Base-by-base conservation (phyloP, 2,329 filamentous ascomycete species). In the Sclerotinia glacialis region DNA sequence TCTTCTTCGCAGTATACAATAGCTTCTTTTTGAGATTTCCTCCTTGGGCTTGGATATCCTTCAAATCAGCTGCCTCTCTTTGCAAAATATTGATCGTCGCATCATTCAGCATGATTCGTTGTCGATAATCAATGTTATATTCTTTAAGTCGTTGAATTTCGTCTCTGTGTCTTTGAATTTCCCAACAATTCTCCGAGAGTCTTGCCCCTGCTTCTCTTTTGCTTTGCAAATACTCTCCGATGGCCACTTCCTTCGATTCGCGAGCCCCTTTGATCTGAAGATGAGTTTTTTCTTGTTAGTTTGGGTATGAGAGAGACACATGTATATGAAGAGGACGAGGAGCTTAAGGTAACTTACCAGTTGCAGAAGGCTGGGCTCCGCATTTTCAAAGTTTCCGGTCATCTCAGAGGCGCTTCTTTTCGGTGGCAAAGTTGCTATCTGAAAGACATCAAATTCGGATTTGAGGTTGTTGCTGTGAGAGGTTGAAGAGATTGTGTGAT, bases 401-500 rank as follows among this genome's bases (percentile, higher is more conserved):
- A 56, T 56, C n/a, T 56, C 34, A 14, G 11, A 42, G 6, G n/a
- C 34, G 12, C n/a, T 56, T 56, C 54, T 56, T 56, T 28, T 42
- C 2, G 37, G 37, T 56, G 37, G 34, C 37, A 56, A 18, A 18
- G 2, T 42, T 56, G 5, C 2, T 11, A 18, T 18, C 6, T 42
- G 6, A 14, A 23, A 3, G 14, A 42, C 21, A 31, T 9, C 6
- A 14, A 11, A 12, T 26, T 40, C 23, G 3, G 3, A 9, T 42
- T 40, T 37, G 54, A 56, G 6, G 37, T 28, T 28, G 54, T 16
- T 26, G 14, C 18, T 40, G n/a, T 8, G 14, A 5, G 26, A 34
- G 18, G 23, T 7, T 28, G 23, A 37, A 3, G 11, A n/a, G 9
- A 9, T 55, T 8, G 28, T 14, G 21, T 2, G 31, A 6, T 28